Percentiles rank a stretch among this genome's conserved stretches.
Conservation (phyloP, 495 filamentous ascomycete species). For the Evansstolkia leycettana region DNA sequence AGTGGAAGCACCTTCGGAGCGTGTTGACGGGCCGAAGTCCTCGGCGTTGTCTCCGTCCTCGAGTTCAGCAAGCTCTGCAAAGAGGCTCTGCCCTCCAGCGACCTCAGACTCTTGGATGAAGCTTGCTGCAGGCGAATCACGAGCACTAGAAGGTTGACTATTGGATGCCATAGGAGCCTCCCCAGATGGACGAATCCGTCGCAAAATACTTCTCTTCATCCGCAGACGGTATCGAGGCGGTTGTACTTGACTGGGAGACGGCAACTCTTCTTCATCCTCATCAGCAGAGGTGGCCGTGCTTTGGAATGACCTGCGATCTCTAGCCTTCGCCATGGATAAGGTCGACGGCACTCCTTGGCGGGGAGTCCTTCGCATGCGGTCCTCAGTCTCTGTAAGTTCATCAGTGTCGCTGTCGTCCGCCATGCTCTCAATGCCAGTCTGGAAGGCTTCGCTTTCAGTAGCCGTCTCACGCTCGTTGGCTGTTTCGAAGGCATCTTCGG, state of each 20-base stretch:
- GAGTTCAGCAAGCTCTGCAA: slow-evolving; percentile 76
- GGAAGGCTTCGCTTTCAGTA: slow-evolving; percentile 86
- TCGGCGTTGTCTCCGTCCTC: slow-evolving; percentile 46
- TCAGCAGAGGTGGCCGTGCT: slow-evolving; percentile 85
- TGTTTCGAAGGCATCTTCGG: slow-evolving; percentile 70
- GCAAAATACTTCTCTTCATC: slow-evolving; percentile 47
- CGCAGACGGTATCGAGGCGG: slow-evolving; percentile 59
- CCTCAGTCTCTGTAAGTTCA: slow-evolving; percentile 82
- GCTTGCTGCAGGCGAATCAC: slow-evolving; percentile 37
- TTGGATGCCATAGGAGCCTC: slow-evolving; percentile 44
- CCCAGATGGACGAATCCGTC: slow-evolving; percentile 52
- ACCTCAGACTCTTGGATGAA: slow-evolving; percentile 34
- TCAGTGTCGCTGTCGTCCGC: slow-evolving; percentile 58
- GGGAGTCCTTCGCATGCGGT: slow-evolving; percentile 32
- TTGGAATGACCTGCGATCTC: slow-evolving; percentile 55
- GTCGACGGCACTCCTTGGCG: slow-evolving; percentile 30
- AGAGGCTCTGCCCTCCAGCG: slow-evolving; percentile 64
- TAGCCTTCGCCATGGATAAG: slow-evolving; percentile 31
- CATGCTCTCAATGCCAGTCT: slow-evolving; percentile 75
- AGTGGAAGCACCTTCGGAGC: slow-evolving; percentile 39
- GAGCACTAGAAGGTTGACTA: slow-evolving; percentile 37
- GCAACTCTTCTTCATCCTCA: slow-evolving; percentile 52
- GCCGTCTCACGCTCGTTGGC: slow-evolving; percentile 65
- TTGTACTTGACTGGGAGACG: slow-evolving; percentile 49
- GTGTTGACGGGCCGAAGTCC: slow-evolving; percentile 23